Evolutionary conservation across 768 basidiomycete genomes (phyloP).

Genomic region (Russula compacta): DNA sequence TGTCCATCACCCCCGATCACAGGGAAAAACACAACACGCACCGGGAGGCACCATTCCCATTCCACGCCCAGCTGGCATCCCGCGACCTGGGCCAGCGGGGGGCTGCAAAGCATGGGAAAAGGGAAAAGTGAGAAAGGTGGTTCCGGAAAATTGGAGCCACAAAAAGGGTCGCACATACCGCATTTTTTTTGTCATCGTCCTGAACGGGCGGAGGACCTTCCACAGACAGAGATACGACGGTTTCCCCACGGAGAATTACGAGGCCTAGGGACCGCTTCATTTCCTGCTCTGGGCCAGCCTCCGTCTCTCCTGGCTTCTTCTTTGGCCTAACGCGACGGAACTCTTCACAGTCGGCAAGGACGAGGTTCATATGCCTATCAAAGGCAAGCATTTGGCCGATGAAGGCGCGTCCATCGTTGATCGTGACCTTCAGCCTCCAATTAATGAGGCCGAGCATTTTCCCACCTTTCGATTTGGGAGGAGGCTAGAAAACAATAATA

Average conservation of each 20-base stretch:
- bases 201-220: constrained; percentile 91
- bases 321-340: constrained; percentile 88
- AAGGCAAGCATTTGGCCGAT: constrained; percentile 99
- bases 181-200: constrained; percentile 83
- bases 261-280: constrained; percentile 95
- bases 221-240: constrained; percentile 88
- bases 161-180: constrained; percentile 36
- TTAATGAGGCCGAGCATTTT: constrained; percentile 98
- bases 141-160: background rate
- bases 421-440: constrained; percentile 93
- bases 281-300: constrained; percentile 75
- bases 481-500: constrained; percentile 46
- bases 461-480: constrained; percentile 95
- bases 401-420: constrained; percentile 93
- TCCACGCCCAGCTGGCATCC: constrained; percentile 93
- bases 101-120: constrained; percentile 39
- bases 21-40: constrained; percentile 31
- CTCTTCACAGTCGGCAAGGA: constrained; percentile 96
- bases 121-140: constrained; percentile 14
- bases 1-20: constrained; percentile 17
- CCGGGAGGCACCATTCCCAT: constrained; percentile 92
- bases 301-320: constrained; percentile 74
- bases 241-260: constrained; percentile 93
- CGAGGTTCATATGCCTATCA: constrained; percentile 99
- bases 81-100: constrained; percentile 84